Base-by-base conservation (phyloP, 768 basidiomycete genomes). In the Boletus fagicola region DNA sequence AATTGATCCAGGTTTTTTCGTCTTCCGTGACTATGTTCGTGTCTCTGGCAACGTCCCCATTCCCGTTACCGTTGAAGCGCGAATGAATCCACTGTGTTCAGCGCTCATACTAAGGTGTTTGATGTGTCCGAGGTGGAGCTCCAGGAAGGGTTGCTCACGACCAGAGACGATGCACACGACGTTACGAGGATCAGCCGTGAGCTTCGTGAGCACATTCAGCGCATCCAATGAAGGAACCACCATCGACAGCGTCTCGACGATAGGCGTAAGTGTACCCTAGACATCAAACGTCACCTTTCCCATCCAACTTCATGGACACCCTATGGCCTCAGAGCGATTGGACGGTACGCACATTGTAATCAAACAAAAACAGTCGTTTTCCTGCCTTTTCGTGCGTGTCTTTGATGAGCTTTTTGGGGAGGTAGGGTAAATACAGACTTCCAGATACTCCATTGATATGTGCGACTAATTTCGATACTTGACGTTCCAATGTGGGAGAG, bases 111-210 rank as follows among this genome's bases (percentile, higher is more conserved):
- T 95, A 8, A 99, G 78, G 49, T 82, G 79, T 62, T 75, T 74
- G 56, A 99, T 77, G 72, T 93, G 88, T 1, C 95, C 96, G 22
- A 98, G 81, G 67, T 98, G 94, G 65, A 88, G 82, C 68, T 94
- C 91, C 16, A 99, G 78, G 82, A 99, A 99, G 51, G 76, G 89
- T 50, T 88, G 87, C 69, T 98, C 96, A 30, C 96, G 92, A 1
- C 96, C 96, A 0, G 94, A 97, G 71, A 99, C 97, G 73, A 99
- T 94, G 77, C 94, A 98, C 53, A 98, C 94, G 43, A 97, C 63
- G 73, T 99, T 99, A 66, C 79, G 79, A 24, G 95, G 92, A 72
- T 98, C 95, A 16, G 77, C 75, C 1, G 88, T 76, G 36, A 99
- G 82, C 56, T 77, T 77, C 52, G 81, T 74, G 56, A 99, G 86